These are phyloP conservation scores for Quercus alba DNA, from an alignment of 306 rosid genomes.

Conservation along the genomic window DNA sequence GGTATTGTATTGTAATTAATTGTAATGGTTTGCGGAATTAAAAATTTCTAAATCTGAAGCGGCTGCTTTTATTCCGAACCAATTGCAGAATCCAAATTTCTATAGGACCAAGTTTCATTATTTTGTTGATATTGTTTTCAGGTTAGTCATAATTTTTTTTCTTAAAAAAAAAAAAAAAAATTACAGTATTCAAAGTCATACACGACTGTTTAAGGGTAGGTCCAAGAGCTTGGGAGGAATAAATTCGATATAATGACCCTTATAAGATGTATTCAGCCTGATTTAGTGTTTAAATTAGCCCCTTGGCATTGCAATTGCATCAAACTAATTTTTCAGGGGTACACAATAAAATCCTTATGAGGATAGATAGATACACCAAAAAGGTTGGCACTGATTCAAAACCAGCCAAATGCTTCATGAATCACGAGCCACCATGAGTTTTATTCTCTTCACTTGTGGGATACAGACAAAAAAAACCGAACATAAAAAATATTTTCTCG, in stretches of 20 bases:
- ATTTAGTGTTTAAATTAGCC: too few species aligned
- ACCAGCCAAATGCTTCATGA: neutral
- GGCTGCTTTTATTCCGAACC: neutral
- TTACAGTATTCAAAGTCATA: neutral
- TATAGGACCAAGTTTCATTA: neutral
- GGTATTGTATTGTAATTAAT: constrained; percentile 9
- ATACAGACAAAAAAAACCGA: too few species aligned
- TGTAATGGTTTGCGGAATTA: neutral
- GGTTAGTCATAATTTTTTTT: neutral
- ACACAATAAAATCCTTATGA: too few species aligned
- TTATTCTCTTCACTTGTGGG: too few species aligned
- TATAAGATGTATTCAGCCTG: too few species aligned
- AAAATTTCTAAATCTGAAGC: neutral
- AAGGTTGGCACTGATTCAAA: neutral
- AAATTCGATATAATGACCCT: too few species aligned
- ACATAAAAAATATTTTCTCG: too few species aligned
- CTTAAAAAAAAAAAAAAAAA: neutral
- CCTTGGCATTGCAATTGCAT: too few species aligned
- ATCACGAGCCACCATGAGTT: neutral
- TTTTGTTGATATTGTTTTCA: too few species aligned
- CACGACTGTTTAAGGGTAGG: neutral
- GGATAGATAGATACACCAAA: neutral
- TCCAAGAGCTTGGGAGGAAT: too few species aligned
- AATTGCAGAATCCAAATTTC: neutral
- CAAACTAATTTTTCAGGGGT: too few species aligned